Percentiles rank a stretch among this genome's conserved stretches.
These are phyloP conservation scores for Arthrobotrys sphaeroides DNA, from an alignment of 2,329 filamentous ascomycete species.

Conservation along the genomic window DNA sequence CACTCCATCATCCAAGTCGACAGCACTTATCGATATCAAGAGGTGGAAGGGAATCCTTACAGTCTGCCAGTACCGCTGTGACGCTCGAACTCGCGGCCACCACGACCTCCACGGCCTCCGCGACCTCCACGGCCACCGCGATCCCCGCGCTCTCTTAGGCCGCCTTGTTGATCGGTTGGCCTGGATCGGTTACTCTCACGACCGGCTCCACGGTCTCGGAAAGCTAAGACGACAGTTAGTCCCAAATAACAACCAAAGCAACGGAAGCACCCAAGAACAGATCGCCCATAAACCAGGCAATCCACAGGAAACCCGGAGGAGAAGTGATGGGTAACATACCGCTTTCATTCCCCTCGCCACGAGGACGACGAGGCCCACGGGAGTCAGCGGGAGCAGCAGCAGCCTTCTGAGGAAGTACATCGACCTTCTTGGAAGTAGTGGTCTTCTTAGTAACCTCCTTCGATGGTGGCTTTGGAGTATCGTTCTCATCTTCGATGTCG, in stretches of 20 bases:
- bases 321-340: conserved; percentile 28
- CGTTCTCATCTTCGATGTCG: conserved; percentile 77
- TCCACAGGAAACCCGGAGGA: neutral
- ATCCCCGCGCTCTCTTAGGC: conserved; percentile 61
- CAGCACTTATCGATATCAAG: neutral
- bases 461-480: conserved; percentile 75
- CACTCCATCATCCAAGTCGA: neutral
- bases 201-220: conserved; percentile 87
- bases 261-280: neutral
- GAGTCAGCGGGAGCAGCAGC: conserved; percentile 31
- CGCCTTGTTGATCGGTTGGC: conserved; percentile 74
- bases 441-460: conserved; percentile 88
- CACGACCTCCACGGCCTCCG: conserved; percentile 58
- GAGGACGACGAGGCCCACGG: conserved; percentile 55
- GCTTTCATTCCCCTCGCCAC: conserved; percentile 57
- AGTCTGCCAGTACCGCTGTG: conserved; percentile 59
- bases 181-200: conserved; percentile 82
- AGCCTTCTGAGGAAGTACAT: conserved; percentile 65
- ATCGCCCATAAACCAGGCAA: neutral
- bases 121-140: conserved; percentile 61
- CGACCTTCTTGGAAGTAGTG: conserved; percentile 83
- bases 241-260: conserved; percentile 38
- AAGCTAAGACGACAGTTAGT: conserved; percentile 68
- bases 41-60: conserved; percentile 44
- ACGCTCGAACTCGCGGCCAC: conserved; percentile 68